Percentiles rank a stretch among this genome's conserved stretches.
These are phyloP conservation scores for Wickerhamomyces rabaulensis DNA, from an alignment of 805 yeast species.

Conservation along the genomic window DNA sequence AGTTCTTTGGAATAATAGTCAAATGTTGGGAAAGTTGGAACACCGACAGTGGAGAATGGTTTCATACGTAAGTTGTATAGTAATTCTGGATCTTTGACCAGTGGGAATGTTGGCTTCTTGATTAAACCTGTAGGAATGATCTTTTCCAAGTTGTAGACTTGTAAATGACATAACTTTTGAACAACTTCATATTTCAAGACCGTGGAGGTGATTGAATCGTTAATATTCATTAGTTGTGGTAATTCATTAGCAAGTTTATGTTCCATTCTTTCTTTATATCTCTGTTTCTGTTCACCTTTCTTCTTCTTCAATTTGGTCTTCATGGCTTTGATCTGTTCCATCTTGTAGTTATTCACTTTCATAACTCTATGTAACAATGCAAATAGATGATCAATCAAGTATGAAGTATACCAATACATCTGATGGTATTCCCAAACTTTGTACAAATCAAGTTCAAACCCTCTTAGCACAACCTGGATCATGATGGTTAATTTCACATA, in stretches of 20 bases:
- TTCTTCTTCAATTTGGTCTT: slow-evolving; percentile 42
- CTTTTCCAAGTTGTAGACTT: slow-evolving; percentile 28
- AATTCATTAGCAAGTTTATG: slow-evolving; percentile 27
- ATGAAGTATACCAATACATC: slow-evolving; percentile 64
- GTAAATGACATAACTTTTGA: slow-evolving; percentile 28
- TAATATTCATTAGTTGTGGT: slow-evolving; percentile 30
- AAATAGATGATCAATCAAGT: slow-evolving; percentile 44
- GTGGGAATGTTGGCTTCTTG: slow-evolving; percentile 22
- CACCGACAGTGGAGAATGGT: slow-evolving; percentile 74
- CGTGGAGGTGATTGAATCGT: slow-evolving; percentile 22
- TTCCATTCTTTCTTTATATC: slow-evolving; percentile 30
- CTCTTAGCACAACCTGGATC: slow-evolving; percentile 66
- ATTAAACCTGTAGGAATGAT: slow-evolving; percentile 22
- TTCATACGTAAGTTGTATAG: slow-evolving; percentile 63
- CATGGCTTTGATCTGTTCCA: slow-evolving; percentile 28
- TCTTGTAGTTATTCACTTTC: slow-evolving; percentile 28
- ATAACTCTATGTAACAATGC: slow-evolving; percentile 33
- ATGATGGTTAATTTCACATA: slow-evolving; percentile 61
- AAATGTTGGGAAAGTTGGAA: slow-evolving; percentile 54
- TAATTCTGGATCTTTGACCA: slow-evolving; percentile 23
- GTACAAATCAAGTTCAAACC: slow-evolving; percentile 72
- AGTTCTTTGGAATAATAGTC: slow-evolving; percentile 20
- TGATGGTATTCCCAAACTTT: slow-evolving; percentile 62
- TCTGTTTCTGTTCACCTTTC: slow-evolving; percentile 45
- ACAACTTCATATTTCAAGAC: slow-evolving; percentile 20